A percentile compares a stretch with the other conserved stretches of the same genome.
Evolutionary conservation across 371 early-diverging fungal species (phyloP).

Genomic region (Mortierella sp.): DNA sequence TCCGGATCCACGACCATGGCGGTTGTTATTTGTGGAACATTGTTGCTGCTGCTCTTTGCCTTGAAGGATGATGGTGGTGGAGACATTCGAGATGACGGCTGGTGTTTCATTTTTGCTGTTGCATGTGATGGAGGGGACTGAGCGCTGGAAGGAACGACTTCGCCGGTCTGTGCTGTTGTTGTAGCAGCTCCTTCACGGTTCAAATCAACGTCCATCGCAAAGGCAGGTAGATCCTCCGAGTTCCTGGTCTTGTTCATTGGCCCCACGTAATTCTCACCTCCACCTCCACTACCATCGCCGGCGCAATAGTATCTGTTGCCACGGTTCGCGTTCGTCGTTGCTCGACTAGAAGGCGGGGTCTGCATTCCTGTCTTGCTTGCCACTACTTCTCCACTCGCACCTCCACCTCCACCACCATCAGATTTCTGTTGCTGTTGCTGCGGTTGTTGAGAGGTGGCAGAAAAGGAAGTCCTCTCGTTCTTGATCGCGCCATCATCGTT

Average conservation of each 20-base stretch:
- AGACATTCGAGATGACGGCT: neutral
- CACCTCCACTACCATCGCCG: neutral
- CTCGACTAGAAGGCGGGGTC: neutral
- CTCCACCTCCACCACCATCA: neutral
- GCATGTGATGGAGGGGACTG: neutral
- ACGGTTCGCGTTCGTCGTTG: neutral
- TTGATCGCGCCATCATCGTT: neutral
- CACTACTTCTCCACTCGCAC: neutral
- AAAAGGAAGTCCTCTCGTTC: neutral
- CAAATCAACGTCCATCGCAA: neutral
- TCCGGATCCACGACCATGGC: no score
- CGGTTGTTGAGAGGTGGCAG: no score
- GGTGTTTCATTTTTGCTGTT: neutral
- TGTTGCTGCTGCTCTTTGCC: neutral
- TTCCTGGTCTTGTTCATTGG: neutral
- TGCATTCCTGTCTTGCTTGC: neutral
- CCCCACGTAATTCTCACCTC: neutral
- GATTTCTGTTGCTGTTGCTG: neutral
- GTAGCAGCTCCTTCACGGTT: neutral
- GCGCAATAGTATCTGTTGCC: neutral
- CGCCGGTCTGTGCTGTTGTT: neutral
- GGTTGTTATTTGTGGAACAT: no score
- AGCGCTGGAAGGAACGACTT: neutral
- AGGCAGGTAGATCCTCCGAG: neutral
- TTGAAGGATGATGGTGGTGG: neutral